A percentile compares a stretch with the other conserved stretches of the same genome.
phyloP scores from a whole-genome alignment of 192 early-diverging fungal species.

The Backusella morwellensis region DNA sequence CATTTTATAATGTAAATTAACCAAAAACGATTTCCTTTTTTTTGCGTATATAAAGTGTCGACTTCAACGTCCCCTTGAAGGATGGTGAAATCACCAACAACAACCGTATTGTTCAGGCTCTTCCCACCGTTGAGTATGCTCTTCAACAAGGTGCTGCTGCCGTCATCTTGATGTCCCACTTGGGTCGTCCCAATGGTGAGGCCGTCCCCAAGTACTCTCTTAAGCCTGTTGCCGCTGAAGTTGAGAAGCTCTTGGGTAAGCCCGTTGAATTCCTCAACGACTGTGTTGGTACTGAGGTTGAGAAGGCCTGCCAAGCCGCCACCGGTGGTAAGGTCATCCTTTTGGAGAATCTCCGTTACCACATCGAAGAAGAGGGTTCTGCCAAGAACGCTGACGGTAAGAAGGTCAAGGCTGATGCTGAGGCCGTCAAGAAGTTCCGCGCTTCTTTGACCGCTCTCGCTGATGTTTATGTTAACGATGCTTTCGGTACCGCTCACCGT shows the following conservation, averaged over 20 bases:
- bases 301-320: slow-evolving; percentile 70
- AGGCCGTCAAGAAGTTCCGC: slow-evolving; percentile 84
- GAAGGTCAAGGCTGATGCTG: slow-evolving; percentile 84
- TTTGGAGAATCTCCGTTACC: slow-evolving; percentile 97
- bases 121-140: slow-evolving; percentile 93
- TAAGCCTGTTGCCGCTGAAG: slow-evolving; percentile 85
- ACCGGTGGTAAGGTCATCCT: slow-evolving; percentile 80
- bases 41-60: slow-evolving; percentile 60
- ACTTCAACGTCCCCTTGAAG: slow-evolving; percentile 99
- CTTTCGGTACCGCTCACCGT: slow-evolving; percentile 98
- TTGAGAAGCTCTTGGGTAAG: slow-evolving; percentile 71
- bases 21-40: not conserved
- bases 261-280: slow-evolving; percentile 90
- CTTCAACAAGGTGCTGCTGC: slow-evolving; percentile 81
- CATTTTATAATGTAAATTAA: slow-evolving; percentile 9
- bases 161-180: slow-evolving; percentile 95
- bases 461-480: slow-evolving; percentile 98
- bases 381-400: slow-evolving; percentile 87
- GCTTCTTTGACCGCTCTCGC: slow-evolving; percentile 90
- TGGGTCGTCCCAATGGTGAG: slow-evolving; percentile 96
- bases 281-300: slow-evolving; percentile 90
- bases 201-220: slow-evolving; percentile 86
- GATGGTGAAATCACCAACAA: slow-evolving; percentile 94
- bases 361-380: slow-evolving; percentile 97
- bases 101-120: slow-evolving; percentile 90